Conservation (phyloP, 768 basidiomycete genomes). For the Baorangia bicolor region DNA sequence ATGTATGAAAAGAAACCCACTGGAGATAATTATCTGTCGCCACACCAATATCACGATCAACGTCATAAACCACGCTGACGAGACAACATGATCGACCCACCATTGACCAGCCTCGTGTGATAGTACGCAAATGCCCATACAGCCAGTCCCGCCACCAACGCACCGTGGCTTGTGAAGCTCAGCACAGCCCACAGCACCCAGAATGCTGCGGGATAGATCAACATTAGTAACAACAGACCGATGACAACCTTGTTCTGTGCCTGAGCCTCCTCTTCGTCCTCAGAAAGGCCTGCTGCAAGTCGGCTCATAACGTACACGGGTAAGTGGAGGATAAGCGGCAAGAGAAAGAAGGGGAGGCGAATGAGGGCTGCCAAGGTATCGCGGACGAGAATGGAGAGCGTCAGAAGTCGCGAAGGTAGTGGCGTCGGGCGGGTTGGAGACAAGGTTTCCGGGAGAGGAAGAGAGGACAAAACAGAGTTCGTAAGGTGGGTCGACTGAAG, state of each 20-base stretch:
- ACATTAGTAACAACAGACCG: conserved; percentile 69
- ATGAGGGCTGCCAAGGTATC: conserved; percentile 71
- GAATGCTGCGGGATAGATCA: conserved; percentile 83
- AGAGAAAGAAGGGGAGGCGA: conserved; percentile 83
- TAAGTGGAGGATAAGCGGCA: conserved; percentile 79
- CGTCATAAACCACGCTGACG: conserved; percentile 24
- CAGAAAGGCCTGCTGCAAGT: conserved; percentile 67
- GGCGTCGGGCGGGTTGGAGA: conserved; percentile 72
- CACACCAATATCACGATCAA: conserved; percentile 10
- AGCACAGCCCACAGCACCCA: conserved; percentile 84
- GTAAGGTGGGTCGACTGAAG: conserved; percentile 79
- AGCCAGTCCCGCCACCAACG: conserved; percentile 61
- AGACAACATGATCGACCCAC: conserved; percentile 43
- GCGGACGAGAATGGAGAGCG: conserved; percentile 73
- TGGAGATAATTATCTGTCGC: conserved; percentile 69
- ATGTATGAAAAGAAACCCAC: conserved; percentile 42
- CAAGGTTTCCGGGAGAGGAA: conserved; percentile 81
- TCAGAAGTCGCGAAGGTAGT: conserved; percentile 80
- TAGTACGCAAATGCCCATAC: conserved; percentile 82
- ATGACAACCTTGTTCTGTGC: conserved; percentile 97
- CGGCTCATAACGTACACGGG: conserved; percentile 85
- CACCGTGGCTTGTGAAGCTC: conserved; percentile 72
- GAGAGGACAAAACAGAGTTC: conserved; percentile 78
- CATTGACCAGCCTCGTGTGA: conserved; percentile 84
- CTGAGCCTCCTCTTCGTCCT: conserved; percentile 90